Conservation (phyloP, 2,329 filamentous ascomycete genomes). For the Pyrenophora tritici-repentis region DNA sequence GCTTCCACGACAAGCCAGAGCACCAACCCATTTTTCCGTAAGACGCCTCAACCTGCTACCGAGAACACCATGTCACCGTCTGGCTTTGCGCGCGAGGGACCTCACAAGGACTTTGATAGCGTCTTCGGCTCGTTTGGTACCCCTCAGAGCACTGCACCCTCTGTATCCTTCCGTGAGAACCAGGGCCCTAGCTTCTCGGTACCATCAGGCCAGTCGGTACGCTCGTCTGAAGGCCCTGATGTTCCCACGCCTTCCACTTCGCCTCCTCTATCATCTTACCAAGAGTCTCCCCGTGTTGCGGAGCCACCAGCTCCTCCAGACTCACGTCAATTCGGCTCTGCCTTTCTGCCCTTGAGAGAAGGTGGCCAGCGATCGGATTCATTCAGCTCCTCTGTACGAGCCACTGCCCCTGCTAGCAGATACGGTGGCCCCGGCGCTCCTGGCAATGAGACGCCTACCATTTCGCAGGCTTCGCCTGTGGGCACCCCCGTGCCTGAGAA, state of each 20-base stretch:
- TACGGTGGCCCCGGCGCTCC: constrained; percentile 57
- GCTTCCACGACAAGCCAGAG: constrained; percentile 66
- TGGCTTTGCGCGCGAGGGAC: constrained; percentile 51
- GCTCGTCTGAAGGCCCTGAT: constrained; percentile 55
- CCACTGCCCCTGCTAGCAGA: constrained; percentile 72
- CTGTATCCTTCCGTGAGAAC: constrained; percentile 64
- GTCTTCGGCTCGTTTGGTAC: constrained; percentile 74
- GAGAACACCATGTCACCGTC: constrained; percentile 58
- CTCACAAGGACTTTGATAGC: constrained; percentile 70
- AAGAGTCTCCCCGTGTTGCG: constrained; percentile 59
- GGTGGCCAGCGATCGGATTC: constrained; percentile 65
- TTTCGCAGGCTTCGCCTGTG: constrained; percentile 47
- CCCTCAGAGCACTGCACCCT: constrained; percentile 53
- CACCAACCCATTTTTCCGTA: constrained; percentile 95
- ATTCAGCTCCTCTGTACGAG: constrained; percentile 76
- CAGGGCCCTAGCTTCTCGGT: constrained; percentile 46
- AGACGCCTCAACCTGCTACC: constrained; percentile 54
- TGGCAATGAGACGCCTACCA: constrained; percentile 56
- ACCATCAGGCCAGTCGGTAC: constrained; percentile 50
- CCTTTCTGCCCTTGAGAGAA: constrained; percentile 71
- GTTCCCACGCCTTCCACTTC: constrained; percentile 66
- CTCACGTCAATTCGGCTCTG: constrained; percentile 77
- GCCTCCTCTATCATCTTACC: constrained; percentile 61
- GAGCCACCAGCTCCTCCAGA: constrained; percentile 70
- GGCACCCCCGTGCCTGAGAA: constrained; percentile 61